Percentiles rank a stretch among this genome's conserved stretches.
phyloP scores from a whole-genome alignment of 2,329 filamentous ascomycete genomes.

The Phialophora chinensis region DNA sequence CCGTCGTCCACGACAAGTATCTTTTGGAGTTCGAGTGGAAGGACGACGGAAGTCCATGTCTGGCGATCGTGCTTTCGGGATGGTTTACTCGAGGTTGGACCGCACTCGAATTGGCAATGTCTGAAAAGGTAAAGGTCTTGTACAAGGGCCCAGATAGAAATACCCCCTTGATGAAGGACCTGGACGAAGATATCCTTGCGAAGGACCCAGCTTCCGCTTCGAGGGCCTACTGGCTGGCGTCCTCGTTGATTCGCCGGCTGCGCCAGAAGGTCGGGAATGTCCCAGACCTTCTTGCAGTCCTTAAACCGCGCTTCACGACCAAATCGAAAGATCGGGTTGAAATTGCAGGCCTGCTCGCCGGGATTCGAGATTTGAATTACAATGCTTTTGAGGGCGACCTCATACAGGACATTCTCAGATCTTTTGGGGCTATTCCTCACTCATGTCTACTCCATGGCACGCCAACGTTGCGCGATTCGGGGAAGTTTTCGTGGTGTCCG shows the following conservation, averaged over 20 bases:
- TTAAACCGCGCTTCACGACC: not conserved
- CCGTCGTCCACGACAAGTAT: not conserved
- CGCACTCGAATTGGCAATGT: not conserved
- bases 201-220: not conserved
- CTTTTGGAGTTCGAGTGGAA: conserved; percentile 2
- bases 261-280: not conserved
- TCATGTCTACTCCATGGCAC: conserved; percentile 2
- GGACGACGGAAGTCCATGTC: conserved; percentile 2
- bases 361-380: not conserved
- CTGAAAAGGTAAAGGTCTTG: not conserved
- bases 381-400: conserved; percentile 1
- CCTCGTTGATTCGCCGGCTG: conserved; percentile 1
- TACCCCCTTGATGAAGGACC: conserved; percentile 3
- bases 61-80: conserved; percentile 2
- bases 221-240: conserved; percentile 1
- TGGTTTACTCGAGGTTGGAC: conserved; percentile 6
- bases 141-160: conserved; percentile 1
- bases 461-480: not conserved
- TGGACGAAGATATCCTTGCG: conserved; percentile 2
- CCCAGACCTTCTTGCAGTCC: not conserved
- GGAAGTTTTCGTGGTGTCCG: not conserved
- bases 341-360: conserved; percentile 1
- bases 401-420: conserved; percentile 4
- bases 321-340: not conserved
- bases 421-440: conserved; percentile 1